Conservation (phyloP, 768 basidiomycete genomes). For the Kwoniella europaea region DNA sequence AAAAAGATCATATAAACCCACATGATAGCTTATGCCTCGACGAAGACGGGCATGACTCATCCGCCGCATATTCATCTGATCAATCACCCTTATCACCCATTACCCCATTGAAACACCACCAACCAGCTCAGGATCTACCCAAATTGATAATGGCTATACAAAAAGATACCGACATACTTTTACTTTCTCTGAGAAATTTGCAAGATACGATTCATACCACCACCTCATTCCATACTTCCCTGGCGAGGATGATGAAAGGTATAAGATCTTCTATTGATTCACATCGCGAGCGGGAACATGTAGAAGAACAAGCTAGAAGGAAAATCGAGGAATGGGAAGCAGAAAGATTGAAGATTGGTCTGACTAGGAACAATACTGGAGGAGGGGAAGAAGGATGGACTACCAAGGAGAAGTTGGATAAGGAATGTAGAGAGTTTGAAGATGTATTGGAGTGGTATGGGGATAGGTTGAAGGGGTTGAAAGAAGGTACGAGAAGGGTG, state of each 20-base stretch:
- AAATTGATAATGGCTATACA: not conserved
- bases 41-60: not conserved
- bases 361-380: conserved; percentile 14
- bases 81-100: not conserved
- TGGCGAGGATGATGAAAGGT: conserved; percentile 24
- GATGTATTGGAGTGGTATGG: conserved; percentile 14
- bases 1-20: not conserved
- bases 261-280: conserved; percentile 22
- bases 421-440: conserved; percentile 20
- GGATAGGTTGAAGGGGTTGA: conserved; percentile 7
- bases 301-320: conserved; percentile 21
- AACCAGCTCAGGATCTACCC: not conserved
- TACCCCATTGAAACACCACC: not conserved
- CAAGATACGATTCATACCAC: conserved; percentile 27
- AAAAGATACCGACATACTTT: not conserved
- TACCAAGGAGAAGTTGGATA: conserved; percentile 10
- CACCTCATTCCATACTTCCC: conserved; percentile 19
- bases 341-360: conserved; percentile 20
- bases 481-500: not conserved
- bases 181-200: conserved; percentile 13
- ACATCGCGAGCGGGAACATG: conserved; percentile 19
- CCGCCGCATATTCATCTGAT: not conserved
- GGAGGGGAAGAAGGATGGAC: not conserved
- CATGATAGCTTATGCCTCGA: not conserved
- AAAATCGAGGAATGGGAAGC: conserved; percentile 30